A percentile compares a stretch with the other conserved stretches of the same genome.
Evolutionary conservation across 208 protist species (phyloP).

Genomic region (Naegleria lovaniensis): DNA sequence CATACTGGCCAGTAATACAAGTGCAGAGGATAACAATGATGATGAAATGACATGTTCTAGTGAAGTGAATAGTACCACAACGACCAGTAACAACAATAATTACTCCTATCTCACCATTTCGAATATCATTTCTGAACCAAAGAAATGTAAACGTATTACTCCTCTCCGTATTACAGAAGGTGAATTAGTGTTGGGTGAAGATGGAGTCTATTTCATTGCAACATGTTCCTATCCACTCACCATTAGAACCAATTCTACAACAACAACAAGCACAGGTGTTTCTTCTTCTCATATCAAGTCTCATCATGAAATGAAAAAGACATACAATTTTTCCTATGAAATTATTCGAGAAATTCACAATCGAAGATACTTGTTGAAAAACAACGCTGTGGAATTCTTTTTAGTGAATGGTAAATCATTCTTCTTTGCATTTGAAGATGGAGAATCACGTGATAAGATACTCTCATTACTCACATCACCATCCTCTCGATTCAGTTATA

Average conservation of each 20-base stretch:
- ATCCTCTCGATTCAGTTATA: not conserved
- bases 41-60: not conserved
- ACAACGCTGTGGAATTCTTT: constrained; percentile 48
- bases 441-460: constrained; percentile 30
- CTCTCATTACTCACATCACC: not conserved
- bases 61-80: not conserved
- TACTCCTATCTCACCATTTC: not conserved
- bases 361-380: constrained; percentile 47
- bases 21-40: not conserved
- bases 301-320: not conserved
- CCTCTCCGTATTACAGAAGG: not conserved
- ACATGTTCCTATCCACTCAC: not conserved
- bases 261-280: too few species aligned
- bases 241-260: not conserved
- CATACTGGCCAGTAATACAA: not conserved
- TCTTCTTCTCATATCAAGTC: not conserved
- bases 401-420: constrained; percentile 42
- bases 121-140: not conserved
- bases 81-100: not conserved
- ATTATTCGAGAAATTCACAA: constrained; percentile 40
- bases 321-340: constrained; percentile 11
- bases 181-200: not conserved
- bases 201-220: not conserved
- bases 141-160: constrained; percentile 11
- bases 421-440: constrained; percentile 45